Percentiles rank a stretch among this genome's conserved stretches.
phyloP scores from a whole-genome alignment of 2,329 filamentous ascomycete genomes.

The Verticillium longisporum region DNA sequence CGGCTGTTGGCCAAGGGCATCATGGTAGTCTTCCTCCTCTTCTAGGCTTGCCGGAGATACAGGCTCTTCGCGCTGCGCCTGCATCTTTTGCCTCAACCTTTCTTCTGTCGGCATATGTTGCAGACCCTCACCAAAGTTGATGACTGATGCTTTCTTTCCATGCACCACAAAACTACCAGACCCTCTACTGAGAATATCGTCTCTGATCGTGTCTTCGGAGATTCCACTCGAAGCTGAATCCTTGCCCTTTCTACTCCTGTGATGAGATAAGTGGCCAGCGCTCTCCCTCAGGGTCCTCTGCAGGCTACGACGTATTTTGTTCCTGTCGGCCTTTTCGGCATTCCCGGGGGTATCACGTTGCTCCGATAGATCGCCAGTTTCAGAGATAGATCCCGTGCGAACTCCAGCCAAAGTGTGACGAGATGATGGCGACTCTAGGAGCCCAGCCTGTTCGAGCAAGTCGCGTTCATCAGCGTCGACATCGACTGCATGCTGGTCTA shows the following conservation, averaged over 20 bases:
- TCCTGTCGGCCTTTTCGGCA: conserved; percentile 49
- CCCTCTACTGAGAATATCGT: conserved; percentile 69
- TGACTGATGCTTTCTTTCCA: conserved; percentile 94
- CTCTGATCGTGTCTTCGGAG: conserved; percentile 41
- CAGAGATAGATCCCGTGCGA: conserved; percentile 28
- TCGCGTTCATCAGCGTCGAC: conserved; percentile 63
- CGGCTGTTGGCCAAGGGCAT: conserved; percentile 36
- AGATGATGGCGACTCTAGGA: conserved; percentile 43
- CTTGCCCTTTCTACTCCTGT: conserved; percentile 69
- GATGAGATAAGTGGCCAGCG: conserved; percentile 57
- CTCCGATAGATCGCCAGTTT: conserved; percentile 32
- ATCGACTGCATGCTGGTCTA: conserved; percentile 30
- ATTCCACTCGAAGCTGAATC: conserved; percentile 59
- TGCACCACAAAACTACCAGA: conserved; percentile 92
- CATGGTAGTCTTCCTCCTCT: conserved; percentile 38
- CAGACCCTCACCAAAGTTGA: conserved; percentile 93
- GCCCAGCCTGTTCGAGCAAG: conserved; percentile 59
- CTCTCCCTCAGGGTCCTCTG: conserved; percentile 85
- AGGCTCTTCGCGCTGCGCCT: conserved; percentile 34
- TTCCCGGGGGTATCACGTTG: conserved; percentile 17
- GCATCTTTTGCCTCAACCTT: conserved; percentile 57
- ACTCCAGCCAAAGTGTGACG: neutral
- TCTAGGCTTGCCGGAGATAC: conserved; percentile 27
- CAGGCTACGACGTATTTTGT: conserved; percentile 74
- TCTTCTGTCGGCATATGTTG: conserved; percentile 71